phyloP scores from a whole-genome alignment of 2,329 filamentous ascomycete species.

The Zelopaecilomyces penicillatus region DNA sequence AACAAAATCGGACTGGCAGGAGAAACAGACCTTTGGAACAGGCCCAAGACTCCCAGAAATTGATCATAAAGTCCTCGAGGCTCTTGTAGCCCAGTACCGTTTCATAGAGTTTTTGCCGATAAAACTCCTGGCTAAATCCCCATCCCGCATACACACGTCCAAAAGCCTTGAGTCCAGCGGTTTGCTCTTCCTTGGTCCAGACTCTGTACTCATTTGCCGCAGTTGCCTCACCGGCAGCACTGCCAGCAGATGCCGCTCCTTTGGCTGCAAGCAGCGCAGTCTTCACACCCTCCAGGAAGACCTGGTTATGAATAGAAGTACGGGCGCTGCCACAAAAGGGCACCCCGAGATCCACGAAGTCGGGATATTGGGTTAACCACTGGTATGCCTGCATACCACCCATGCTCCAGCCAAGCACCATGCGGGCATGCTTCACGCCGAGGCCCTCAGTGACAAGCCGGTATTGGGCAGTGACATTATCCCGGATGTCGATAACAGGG shows the following conservation, averaged over 20 bases:
- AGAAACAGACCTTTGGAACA: conserved; percentile 42
- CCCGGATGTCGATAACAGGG: conserved; percentile 36
- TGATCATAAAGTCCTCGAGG: conserved; percentile 65
- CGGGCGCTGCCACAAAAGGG: conserved; percentile 42
- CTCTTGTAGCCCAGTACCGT: conserved; percentile 54
- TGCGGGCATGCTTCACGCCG: conserved; percentile 32
- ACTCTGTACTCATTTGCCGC: conserved; percentile 9
- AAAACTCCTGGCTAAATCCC: conserved; percentile 75
- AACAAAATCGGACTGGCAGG: conserved; percentile 23
- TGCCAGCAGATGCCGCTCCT: conserved; percentile 42
- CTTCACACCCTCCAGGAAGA: conserved; percentile 47
- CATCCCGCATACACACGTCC: conserved; percentile 70
- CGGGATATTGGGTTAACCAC: conserved; percentile 40
- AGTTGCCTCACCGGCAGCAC: conserved; percentile 19
- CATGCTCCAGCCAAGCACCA: conserved; percentile 49
- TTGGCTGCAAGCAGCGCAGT: conserved; percentile 35
- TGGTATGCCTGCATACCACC: conserved; percentile 47
- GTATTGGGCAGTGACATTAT: conserved; percentile 44
- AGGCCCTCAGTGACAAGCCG: conserved; percentile 32
- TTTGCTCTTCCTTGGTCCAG: conserved; percentile 34
- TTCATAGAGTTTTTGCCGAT: conserved; percentile 62
- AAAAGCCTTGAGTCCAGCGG: conserved; percentile 54
- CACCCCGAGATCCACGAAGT: conserved; percentile 37
- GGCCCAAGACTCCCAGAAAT: conserved; percentile 71
- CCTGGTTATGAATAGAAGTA: conserved; percentile 44